Evolutionary conservation across 2,329 filamentous ascomycete genomes (phyloP).

Genomic region (Trichoderma atrobrunneum): DNA sequence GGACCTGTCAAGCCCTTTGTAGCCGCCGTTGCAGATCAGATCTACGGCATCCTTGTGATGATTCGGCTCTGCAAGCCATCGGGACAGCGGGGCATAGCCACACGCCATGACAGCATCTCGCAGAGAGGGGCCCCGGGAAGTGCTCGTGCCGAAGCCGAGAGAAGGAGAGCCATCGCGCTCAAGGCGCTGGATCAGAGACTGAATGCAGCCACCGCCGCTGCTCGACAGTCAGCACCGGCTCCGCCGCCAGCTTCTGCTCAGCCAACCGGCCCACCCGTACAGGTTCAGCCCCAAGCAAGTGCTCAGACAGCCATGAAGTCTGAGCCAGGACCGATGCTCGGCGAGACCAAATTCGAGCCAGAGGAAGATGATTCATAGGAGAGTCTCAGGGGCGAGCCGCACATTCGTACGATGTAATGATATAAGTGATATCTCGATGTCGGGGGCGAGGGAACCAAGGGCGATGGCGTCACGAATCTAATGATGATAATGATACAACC

Average conservation of each 20-base stretch:
- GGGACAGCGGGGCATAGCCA: slow-evolving; percentile 73
- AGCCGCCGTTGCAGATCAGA: slow-evolving; percentile 65
- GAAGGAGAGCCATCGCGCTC: slow-evolving; percentile 81
- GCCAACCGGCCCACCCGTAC: slow-evolving; percentile 53
- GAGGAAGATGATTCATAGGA: slow-evolving; percentile 43
- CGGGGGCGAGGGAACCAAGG: background rate
- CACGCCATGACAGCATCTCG: slow-evolving; percentile 58
- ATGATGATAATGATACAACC: background rate
- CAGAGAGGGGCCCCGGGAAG: slow-evolving; percentile 60
- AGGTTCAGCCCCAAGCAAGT: slow-evolving; percentile 54
- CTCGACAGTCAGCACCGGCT: background rate
- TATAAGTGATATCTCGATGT: background rate
- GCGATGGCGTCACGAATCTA: background rate
- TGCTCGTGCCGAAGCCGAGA: slow-evolving; percentile 86
- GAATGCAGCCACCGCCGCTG: slow-evolving; percentile 69
- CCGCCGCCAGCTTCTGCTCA: slow-evolving; percentile 30
- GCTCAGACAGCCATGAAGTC: slow-evolving; percentile 59
- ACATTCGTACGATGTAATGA: background rate
- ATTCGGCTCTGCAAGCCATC: slow-evolving; percentile 82
- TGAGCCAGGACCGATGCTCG: slow-evolving; percentile 55
- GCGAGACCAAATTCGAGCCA: slow-evolving; percentile 68
- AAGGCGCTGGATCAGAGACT: slow-evolving; percentile 90
- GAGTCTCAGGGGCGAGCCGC: background rate
- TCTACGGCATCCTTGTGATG: slow-evolving; percentile 73
- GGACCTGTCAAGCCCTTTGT: slow-evolving; percentile 76